These are phyloP conservation scores for Orbilia ellipsospora DNA, from an alignment of 2,329 filamentous ascomycete species.

Conservation along the genomic window DNA sequence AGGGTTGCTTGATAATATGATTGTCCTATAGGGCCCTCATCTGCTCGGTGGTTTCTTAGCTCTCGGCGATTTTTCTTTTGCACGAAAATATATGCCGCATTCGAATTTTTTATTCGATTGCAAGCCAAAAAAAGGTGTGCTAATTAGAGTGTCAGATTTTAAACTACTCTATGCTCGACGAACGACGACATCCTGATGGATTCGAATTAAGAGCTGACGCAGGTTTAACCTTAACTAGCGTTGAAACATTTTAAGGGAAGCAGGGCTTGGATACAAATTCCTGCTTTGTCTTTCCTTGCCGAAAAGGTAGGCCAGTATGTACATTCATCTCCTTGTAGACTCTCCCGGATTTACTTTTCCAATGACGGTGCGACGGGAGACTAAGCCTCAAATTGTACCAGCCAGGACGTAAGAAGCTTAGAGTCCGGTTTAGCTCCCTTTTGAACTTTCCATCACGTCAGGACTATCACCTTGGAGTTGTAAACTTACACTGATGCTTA, in stretches of 20 bases:
- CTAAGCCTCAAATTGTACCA: constrained; percentile 37
- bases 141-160: constrained; percentile 16
- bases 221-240: constrained; percentile 38
- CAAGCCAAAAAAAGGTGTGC: not conserved
- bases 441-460: constrained; percentile 17
- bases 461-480: not conserved
- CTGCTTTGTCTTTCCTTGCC: constrained; percentile 48
- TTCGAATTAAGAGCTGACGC: constrained; percentile 25
- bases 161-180: constrained; percentile 12
- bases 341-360: constrained; percentile 12
- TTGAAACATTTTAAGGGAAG: constrained; percentile 25
- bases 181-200: constrained; percentile 28
- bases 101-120: not conserved
- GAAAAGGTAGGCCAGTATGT: constrained; percentile 17
- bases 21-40: constrained; percentile 3
- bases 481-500: not conserved
- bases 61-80: constrained; percentile 29
- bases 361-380: constrained; percentile 25
- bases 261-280: constrained; percentile 42
- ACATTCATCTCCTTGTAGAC: not conserved
- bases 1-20: constrained; percentile 3
- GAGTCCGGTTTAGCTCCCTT: constrained; percentile 23
- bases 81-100: constrained; percentile 21
- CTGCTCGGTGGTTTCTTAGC: not conserved
- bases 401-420: constrained; percentile 15